A percentile compares a stretch with the other conserved stretches of the same genome.
phyloP scores from a whole-genome alignment of 139 green algal species.

The Yamagishiella unicocca region DNA sequence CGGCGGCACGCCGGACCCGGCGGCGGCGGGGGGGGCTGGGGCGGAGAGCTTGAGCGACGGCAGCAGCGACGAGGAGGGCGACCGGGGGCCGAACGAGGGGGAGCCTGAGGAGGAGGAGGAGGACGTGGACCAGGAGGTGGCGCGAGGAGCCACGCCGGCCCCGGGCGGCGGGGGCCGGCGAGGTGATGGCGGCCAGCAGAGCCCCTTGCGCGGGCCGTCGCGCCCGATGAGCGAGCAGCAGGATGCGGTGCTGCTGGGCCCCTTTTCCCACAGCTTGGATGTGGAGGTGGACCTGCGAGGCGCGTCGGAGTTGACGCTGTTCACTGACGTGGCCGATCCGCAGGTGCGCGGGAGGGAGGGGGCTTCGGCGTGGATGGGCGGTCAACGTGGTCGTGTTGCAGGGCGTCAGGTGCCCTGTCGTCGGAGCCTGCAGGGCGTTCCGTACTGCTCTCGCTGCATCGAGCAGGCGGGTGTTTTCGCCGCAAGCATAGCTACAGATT shows the following conservation, averaged over 20 bases:
- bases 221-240: not conserved
- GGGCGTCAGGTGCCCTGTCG: not conserved
- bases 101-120: not conserved
- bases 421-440: not conserved
- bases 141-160: not conserved
- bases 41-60: not conserved
- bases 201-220: not conserved
- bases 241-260: not conserved
- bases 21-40: not conserved
- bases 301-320: not conserved
- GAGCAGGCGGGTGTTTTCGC: no score
- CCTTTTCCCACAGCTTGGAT: not conserved
- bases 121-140: not conserved
- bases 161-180: not conserved
- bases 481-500: no score
- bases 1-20: not conserved
- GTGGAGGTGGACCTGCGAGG: conserved; percentile 18
- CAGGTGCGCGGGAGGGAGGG: not conserved
- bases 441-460: no score
- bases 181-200: no score
- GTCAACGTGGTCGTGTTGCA: no score
- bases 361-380: not conserved
- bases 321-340: not conserved
- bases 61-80: not conserved
- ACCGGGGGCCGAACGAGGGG: not conserved